Conservation (phyloP, 352 stramenopile species). For the Globisporangium echinulatum region DNA sequence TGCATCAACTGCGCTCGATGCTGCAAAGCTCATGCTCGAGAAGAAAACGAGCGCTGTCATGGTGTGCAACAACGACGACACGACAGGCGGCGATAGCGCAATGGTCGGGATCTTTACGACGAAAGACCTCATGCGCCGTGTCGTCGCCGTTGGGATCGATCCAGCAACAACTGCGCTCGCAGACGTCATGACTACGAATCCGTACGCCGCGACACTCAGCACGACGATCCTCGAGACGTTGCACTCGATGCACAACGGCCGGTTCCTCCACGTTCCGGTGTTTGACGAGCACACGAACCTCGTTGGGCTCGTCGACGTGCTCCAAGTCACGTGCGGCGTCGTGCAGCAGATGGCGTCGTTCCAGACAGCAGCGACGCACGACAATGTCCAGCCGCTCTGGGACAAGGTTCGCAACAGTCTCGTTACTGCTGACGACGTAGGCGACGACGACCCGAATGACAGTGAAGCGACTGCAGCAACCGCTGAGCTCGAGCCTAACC, state of each 20-base stretch:
- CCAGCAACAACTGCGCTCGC: conserved; percentile 77
- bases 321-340: conserved; percentile 90
- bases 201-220: conserved; percentile 88
- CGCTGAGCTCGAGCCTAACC: not conserved
- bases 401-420: conserved; percentile 68
- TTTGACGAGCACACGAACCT: conserved; percentile 87
- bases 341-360: conserved; percentile 83
- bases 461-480: conserved; percentile 1
- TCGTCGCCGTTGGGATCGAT: conserved; percentile 87
- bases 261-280: conserved; percentile 95
- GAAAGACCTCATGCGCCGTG: conserved; percentile 96
- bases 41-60: conserved; percentile 85
- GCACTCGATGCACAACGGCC: conserved; percentile 96
- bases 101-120: conserved; percentile 96
- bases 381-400: conserved; percentile 69
- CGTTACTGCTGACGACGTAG: conserved; percentile 22
- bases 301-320: conserved; percentile 94
- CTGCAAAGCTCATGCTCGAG: conserved; percentile 73
- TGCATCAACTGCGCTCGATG: conserved; percentile 52
- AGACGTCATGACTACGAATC: conserved; percentile 93
- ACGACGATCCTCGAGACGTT: conserved; percentile 96
- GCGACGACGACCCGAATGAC: conserved; percentile 19
- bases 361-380: conserved; percentile 44
- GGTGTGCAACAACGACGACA: conserved; percentile 57
- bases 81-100: conserved; percentile 29